A percentile compares a stretch with the other conserved stretches of the same genome.
Conservation (phyloP, 306 rosid species). For the Abrus pulchellus region DNA sequence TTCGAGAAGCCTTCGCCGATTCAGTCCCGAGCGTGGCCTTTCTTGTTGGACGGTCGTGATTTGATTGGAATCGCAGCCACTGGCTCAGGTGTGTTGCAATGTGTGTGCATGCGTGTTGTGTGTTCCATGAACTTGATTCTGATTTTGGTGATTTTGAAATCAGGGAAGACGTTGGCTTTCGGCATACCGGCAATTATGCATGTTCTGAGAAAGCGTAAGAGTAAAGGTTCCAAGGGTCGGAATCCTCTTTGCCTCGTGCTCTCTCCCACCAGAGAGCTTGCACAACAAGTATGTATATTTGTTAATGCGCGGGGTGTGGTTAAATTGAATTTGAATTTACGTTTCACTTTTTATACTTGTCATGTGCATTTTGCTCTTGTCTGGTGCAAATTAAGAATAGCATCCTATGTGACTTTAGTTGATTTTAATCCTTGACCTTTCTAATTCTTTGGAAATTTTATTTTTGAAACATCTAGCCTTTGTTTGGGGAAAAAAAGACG, state of each 20-base stretch:
- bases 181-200: conserved; percentile 92
- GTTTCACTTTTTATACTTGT: background rate
- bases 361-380: background rate
- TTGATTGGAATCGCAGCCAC: conserved; percentile 97
- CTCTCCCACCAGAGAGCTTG: conserved; percentile 96
- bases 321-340: conserved; percentile 7
- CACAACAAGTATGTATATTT: conserved; percentile 80
- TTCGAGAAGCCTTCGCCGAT: conserved; percentile 86
- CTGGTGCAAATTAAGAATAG: conserved; percentile 5
- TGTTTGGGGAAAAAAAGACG: background rate
- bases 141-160: conserved; percentile 21
- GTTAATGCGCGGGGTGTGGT: conserved; percentile 2
- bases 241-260: conserved; percentile 87
- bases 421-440: background rate
- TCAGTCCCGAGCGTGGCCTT: conserved; percentile 96
- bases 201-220: conserved; percentile 72
- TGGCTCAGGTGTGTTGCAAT: conserved; percentile 74
- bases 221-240: conserved; percentile 68
- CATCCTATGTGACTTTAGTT: background rate
- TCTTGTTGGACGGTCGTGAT: conserved; percentile 87
- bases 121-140: conserved; percentile 23
- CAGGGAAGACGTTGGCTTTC: conserved; percentile 95
- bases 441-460: background rate
- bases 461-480: background rate
- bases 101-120: conserved; percentile 26